Percentiles rank a stretch among this genome's conserved stretches.
phyloP scores from a whole-genome alignment of 345 rosid species.

The Ailanthus altissimus region DNA sequence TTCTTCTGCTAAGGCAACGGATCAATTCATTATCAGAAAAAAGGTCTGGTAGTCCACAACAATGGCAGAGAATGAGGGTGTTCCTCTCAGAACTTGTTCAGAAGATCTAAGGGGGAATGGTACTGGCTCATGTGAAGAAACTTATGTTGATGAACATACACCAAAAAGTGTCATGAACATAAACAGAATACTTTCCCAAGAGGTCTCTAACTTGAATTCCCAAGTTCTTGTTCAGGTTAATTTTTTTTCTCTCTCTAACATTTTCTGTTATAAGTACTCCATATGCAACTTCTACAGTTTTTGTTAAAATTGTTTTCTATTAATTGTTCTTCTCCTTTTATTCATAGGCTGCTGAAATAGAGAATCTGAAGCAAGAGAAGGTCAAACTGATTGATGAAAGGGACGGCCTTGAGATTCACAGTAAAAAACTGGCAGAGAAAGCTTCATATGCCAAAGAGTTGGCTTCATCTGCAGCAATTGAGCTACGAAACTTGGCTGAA shows the following conservation, averaged over 20 bases:
- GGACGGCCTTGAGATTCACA: conserved; percentile 55
- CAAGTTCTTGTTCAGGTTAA: conserved; percentile 54
- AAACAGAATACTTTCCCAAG: conserved; percentile 63
- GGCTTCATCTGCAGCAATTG: conserved; percentile 72
- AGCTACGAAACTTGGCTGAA: conserved; percentile 63
- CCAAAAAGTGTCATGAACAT: conserved; percentile 65
- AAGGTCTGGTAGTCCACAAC: conserved; percentile 31
- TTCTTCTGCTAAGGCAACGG: conserved; percentile 56
- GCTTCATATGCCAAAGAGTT: conserved; percentile 73
- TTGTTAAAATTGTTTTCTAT: neutral
- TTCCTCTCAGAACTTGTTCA: conserved; percentile 17
- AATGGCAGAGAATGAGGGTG: conserved; percentile 35
- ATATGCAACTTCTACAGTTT: conserved; percentile 2
- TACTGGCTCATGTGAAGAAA: conserved; percentile 40
- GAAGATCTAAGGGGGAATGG: conserved; percentile 28
- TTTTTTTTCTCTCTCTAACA: conserved; percentile 6
- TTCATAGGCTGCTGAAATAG: conserved; percentile 56
- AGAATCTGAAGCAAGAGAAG: conserved; percentile 57
- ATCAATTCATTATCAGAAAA: conserved; percentile 37
- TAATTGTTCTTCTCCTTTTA: conserved; percentile 10
- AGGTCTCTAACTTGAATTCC: conserved; percentile 50
- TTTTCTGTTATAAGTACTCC: conserved; percentile 12
- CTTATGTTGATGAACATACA: conserved; percentile 45
- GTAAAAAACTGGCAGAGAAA: conserved; percentile 61
- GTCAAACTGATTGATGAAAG: conserved; percentile 50